Base-by-base conservation (phyloP, 306 rosid genomes). In the Pachyrhizus erosus region DNA sequence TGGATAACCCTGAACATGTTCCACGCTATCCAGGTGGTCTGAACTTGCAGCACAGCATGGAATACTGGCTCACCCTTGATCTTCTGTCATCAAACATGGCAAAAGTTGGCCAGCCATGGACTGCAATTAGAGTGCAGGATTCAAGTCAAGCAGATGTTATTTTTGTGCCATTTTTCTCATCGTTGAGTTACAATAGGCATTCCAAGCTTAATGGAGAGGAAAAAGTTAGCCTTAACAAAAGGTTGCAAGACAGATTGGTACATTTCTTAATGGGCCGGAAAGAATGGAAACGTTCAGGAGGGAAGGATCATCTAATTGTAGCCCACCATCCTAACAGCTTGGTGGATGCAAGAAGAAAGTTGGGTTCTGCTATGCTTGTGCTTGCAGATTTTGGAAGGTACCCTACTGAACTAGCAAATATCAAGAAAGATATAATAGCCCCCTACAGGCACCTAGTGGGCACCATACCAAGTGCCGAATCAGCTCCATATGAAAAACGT, bases 331-430 rank as follows among this genome's bases (percentile, higher is more conserved):
- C 99, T 57, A 96, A 96, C 82, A 96, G 98, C 81, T 65, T 96
- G 91, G 78, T 96, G 70, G 90, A 89, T 76, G 94, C 96, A 48
- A 91, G 99, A 76, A 91, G 23, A 73, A 88, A 84, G 39, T 79
- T 96, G 84, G 96, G 94, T 24, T 91, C 99, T 54, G 93, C 98
- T 75, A 92, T 92, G 84, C 94, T 96, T 76, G 91, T 93, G 73
- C 98, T 96, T 45, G 98, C 99, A 21, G 98, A 96, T 91, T 96
- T 96, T 61, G 98, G 99, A 86, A 92, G 99, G 88, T 96, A 96
- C 80, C 93, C 97, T 1, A 84, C 29, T 76, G 92, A 87, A 76
- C 70, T 91, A 86, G 99, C 99, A 46, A 96, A 93, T 80, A 51
- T 96, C 79, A 87, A 89, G 33, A 96, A 93, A 86, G 98, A 96